Evolutionary conservation across 768 basidiomycete species (phyloP), one percentile per base, ranked within the genome.

Genomic region (Hygrocybe coccinea): DNA sequence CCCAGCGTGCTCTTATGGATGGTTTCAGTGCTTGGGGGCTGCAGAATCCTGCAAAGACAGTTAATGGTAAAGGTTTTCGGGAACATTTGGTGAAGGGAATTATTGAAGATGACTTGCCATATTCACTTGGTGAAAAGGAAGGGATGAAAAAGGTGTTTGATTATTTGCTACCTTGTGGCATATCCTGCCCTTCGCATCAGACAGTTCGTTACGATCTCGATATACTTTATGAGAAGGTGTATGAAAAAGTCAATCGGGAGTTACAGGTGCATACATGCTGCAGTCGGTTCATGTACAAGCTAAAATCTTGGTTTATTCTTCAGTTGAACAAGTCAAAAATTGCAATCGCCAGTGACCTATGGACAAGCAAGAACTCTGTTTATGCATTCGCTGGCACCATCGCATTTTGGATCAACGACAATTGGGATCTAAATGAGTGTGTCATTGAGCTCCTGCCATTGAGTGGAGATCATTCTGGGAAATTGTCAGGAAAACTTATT

Each of bases 291-390:
- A 15, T n/a, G n/a, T 25, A 21, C 46, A 47, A 47, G 25, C 46
- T 29, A 29, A 21, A 29, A 14, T 47, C 17, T 21, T 14, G 46
- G 14, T 29, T 47, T 22, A 15, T 25, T 17, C 15, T 17, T 47
- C 46, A 47, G 46, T 47, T 14, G 22, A 47, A 47, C 25, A 29
- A 25, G n/a, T 47, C 46, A 25, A 47, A 47, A 47, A 47, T 47
- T 47, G 46, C 46, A 29, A 47, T 47, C 29, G 29, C 29, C 29
- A 29, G 39, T 43, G 39, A 43, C 39, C 39, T 43, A n/a, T 43
- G 39, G 39, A 43, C 39, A 43, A 43, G 39, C 39, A 43, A 43
- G 21, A 43, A 43, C 21, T 43, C 39, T n/a, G 39, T 43, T n/a
- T 43, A 43, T 10, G 39, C 39, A 43, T 43, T 43, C 11, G 39